Evolutionary conservation across 2,329 filamentous ascomycete genomes (phyloP).

Genomic region (Trichoderma endophyticum): DNA sequence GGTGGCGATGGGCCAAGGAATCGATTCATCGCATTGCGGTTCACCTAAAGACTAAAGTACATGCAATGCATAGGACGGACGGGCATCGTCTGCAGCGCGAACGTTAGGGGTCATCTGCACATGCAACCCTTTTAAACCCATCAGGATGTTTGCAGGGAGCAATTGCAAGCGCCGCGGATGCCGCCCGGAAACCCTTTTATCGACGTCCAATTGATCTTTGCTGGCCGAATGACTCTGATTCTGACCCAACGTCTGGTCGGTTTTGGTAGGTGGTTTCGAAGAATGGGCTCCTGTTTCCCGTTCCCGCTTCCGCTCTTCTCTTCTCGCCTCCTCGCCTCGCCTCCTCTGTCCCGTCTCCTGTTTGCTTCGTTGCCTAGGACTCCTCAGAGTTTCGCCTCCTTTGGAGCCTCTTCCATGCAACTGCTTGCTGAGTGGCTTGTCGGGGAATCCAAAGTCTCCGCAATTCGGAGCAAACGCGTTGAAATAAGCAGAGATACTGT

Average conservation of each 20-base stretch:
- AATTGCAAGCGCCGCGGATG: conserved; percentile 14
- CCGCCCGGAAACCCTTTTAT: conserved; percentile 6
- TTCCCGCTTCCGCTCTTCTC: background rate
- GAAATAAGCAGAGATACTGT: conserved; percentile 1
- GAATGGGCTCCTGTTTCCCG: background rate
- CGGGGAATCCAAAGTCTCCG: background rate
- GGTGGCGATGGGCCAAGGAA: conserved; percentile 11
- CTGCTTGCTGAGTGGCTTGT: background rate
- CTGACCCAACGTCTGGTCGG: background rate
- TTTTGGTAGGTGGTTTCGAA: background rate
- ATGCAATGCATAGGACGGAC: background rate
- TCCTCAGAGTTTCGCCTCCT: conserved; percentile 5
- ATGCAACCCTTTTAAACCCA: conserved; percentile 17
- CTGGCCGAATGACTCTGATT: conserved; percentile 7
- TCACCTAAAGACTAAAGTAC: background rate
- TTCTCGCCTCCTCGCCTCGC: background rate
- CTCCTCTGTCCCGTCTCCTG: background rate
- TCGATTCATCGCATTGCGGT: conserved; percentile 9
- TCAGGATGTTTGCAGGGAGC: background rate
- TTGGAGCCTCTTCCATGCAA: background rate
- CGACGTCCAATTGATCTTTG: background rate
- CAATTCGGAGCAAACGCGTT: conserved; percentile 5
- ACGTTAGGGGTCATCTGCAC: conserved; percentile 17
- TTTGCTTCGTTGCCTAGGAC: background rate
- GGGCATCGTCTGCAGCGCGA: conserved; percentile 2